Base-by-base conservation (phyloP, 2,329 filamentous ascomycete genomes). In the Cladophialophora bantiana region DNA sequence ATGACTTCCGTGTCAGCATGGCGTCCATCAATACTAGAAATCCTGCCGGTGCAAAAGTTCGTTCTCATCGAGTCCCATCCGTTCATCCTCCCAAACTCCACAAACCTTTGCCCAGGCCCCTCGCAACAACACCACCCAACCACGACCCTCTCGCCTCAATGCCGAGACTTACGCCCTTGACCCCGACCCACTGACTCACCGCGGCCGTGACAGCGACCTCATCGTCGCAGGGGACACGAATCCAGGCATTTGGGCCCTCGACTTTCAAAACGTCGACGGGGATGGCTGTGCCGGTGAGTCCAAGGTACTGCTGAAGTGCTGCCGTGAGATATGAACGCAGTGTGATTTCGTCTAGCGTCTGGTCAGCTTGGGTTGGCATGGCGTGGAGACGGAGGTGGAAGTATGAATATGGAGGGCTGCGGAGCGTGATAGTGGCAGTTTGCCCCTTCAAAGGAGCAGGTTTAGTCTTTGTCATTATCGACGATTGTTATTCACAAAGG, bases 251-350 rank as follows among this genome's bases (percentile, higher is more conserved):
- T 9, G 40, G 66, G 7, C 58, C 65, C 42, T 73, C 74, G 18
- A 81, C 71, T 54, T 82, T 81, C 13, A 83, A 72, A 38, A 84
- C 81, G 64, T 84, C 82, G 58, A 84, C 76, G 2, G 80, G 73
- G 45, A 84, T 83, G 13, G 81, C 76, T 2, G 81, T 80, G 15
- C 82, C 82, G 3, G 77, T 77, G 7, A 83, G 65, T 1, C 82
- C 82, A 53, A 83, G 78, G 71, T 81, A 83, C 72, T 83, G 81
- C 20, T 78, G 77, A 0, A 84, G 75, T 1, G 82, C 82, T 50
- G 81, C 75, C 56, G 77, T 78, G 58, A 84, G 77, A 70, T 83
- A 77, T 34, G 79, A 79, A 65, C 78, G 78, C 31, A 79, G 77
- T n/a, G 81, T 82, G 67, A 83, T 76, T n/a, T 78, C 72, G 70